Percentiles rank a stretch among this genome's conserved stretches.
Conservation (phyloP, 805 yeast species). For the Metschnikowia dekortorum region DNA sequence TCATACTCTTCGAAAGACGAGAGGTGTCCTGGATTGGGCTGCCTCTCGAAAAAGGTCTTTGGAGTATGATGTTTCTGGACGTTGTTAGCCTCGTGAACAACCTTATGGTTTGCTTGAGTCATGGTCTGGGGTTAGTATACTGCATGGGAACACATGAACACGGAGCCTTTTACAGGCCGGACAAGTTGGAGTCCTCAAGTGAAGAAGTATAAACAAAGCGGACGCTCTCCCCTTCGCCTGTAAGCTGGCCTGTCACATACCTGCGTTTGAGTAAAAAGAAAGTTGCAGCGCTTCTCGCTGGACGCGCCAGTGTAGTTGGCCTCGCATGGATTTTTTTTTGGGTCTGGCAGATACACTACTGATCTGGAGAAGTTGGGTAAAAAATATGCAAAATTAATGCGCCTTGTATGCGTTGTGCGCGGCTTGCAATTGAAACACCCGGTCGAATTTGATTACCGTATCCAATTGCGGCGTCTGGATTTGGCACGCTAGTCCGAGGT, state of each 20-base stretch:
- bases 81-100: conserved; percentile 61
- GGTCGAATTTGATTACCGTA: neutral
- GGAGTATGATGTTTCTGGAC: conserved; percentile 50
- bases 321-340: conserved; percentile 6
- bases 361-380: conserved; percentile 8
- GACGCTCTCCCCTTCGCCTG: neutral
- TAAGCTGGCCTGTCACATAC: neutral
- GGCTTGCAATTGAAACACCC: neutral
- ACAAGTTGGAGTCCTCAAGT: too few species aligned
- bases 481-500: too few species aligned
- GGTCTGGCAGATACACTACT: conserved; percentile 11
- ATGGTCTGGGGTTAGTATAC: conserved; percentile 14
- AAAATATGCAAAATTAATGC: conserved; percentile 1
- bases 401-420: neutral
- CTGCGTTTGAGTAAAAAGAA: conserved; percentile 2
- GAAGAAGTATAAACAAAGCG: too few species aligned
- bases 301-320: neutral
- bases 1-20: conserved; percentile 64
- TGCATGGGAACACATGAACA: neutral
- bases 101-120: conserved; percentile 35
- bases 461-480: too few species aligned
- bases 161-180: too few species aligned
- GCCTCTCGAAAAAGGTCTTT: conserved; percentile 49
- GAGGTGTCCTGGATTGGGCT: conserved; percentile 59
- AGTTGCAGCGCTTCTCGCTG: conserved; percentile 1